phyloP scores from a whole-genome alignment of 2,329 filamentous ascomycete species.

The Ophiostoma sp. region DNA sequence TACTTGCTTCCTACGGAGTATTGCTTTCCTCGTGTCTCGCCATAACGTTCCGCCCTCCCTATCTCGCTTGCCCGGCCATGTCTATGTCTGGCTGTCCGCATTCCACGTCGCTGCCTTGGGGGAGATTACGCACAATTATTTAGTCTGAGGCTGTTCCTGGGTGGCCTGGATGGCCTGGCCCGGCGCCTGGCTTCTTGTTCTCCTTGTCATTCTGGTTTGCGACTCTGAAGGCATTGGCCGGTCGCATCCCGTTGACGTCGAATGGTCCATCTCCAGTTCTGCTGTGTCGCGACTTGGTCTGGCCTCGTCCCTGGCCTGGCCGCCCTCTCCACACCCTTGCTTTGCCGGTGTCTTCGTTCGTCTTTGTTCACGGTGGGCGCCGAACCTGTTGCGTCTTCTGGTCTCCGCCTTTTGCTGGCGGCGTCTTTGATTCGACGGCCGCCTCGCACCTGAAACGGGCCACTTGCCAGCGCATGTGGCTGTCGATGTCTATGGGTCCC shows the following conservation, averaged over 20 bases:
- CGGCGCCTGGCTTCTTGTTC: background rate
- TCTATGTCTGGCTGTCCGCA: conserved; percentile 6
- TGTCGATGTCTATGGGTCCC: background rate
- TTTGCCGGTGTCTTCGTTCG: conserved; percentile 1
- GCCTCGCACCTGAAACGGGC: conserved; percentile 26
- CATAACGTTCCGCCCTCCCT: background rate
- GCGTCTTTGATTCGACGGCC: conserved; percentile 22
- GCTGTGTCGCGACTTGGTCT: background rate
- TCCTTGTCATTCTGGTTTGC: background rate
- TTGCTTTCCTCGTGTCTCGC: conserved; percentile 4
- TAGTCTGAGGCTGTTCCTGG: background rate
- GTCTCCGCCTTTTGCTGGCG: conserved; percentile 1
- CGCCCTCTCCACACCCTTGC: background rate
- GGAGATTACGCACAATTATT: background rate
- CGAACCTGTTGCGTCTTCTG: background rate
- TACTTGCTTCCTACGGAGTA: background rate
- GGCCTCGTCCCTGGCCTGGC: background rate
- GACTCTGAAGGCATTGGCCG: background rate
- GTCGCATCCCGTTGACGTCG: background rate
- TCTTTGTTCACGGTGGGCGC: background rate
- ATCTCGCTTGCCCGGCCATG: background rate
- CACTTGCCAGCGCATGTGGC: conserved; percentile 17
- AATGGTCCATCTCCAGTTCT: background rate
- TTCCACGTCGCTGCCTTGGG: conserved; percentile 13
- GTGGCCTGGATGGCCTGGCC: background rate